A percentile compares a stretch with the other conserved stretches of the same genome.
phyloP scores from a whole-genome alignment of 495 filamentous ascomycete species.

The Chlorociboria aeruginascens region DNA sequence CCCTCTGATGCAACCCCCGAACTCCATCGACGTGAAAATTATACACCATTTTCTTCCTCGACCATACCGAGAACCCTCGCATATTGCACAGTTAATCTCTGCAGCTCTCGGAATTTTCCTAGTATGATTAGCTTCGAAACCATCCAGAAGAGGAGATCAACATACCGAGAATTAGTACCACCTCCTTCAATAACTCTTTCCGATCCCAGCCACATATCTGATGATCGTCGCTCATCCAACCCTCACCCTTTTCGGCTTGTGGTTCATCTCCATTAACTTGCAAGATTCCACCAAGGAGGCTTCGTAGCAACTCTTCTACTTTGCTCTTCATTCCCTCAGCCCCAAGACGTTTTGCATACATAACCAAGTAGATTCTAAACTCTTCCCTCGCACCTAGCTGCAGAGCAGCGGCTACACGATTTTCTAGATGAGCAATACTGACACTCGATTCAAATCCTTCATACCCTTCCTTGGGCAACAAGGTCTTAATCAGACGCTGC shows the following conservation, averaged over 20 bases:
- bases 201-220: slow-evolving; percentile 82
- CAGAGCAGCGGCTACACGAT: slow-evolving; percentile 79
- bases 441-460: slow-evolving; percentile 85
- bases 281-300: slow-evolving; percentile 61
- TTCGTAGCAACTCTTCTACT: slow-evolving; percentile 80
- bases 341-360: slow-evolving; percentile 93
- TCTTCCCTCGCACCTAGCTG: slow-evolving; percentile 80
- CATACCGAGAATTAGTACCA: slow-evolving; percentile 86
- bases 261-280: slow-evolving; percentile 29
- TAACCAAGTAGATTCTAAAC: slow-evolving; percentile 80
- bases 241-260: slow-evolving; percentile 32
- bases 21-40: slow-evolving; percentile 14
- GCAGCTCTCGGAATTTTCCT: slow-evolving; percentile 91
- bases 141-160: slow-evolving; percentile 10
- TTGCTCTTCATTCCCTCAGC: slow-evolving; percentile 77
- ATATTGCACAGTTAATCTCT: slow-evolving; percentile 84
- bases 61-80: slow-evolving; percentile 58
- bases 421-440: slow-evolving; percentile 91
- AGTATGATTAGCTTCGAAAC: slow-evolving; percentile 7
- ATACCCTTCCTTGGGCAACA: slow-evolving; percentile 77
- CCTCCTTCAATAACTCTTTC: slow-evolving; percentile 73
- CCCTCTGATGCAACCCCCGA: background rate
- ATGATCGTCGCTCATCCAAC: slow-evolving; percentile 48
- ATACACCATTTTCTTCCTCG: slow-evolving; percentile 23
- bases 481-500: slow-evolving; percentile 74